Percentiles rank a stretch among this genome's conserved stretches.
Conservation (phyloP, 768 basidiomycete species). For the Chiua virens region DNA sequence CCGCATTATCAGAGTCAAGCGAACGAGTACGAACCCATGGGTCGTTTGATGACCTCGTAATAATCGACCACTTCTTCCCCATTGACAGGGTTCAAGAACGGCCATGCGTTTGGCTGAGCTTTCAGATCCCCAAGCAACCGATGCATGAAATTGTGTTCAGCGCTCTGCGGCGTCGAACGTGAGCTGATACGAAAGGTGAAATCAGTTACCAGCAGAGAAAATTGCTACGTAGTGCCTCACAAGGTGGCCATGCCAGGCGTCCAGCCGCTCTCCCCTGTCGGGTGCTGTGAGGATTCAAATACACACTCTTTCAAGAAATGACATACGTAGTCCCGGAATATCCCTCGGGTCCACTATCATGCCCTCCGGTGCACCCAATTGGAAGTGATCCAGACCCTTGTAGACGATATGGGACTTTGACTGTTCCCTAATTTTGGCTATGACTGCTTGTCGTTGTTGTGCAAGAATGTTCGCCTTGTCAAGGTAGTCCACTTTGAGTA, state of each 20-base stretch:
- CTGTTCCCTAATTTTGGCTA: conserved; percentile 83
- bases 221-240: conserved; percentile 41
- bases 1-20: neutral
- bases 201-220: conserved; percentile 1
- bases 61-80: conserved; percentile 83
- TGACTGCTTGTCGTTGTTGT: conserved; percentile 85
- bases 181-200: conserved; percentile 15
- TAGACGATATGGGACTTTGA: conserved; percentile 87
- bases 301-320: neutral
- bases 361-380: conserved; percentile 51
- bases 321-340: conserved; percentile 84
- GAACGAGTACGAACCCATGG: conserved; percentile 73
- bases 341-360: conserved; percentile 66
- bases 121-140: conserved; percentile 77
- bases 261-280: conserved; percentile 88
- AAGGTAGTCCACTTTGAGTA: conserved; percentile 90
- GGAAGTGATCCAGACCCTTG: conserved; percentile 75
- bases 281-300: conserved; percentile 7
- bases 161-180: conserved; percentile 48
- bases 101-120: conserved; percentile 80
- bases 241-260: conserved; percentile 74
- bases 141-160: conserved; percentile 69
- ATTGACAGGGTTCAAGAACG: conserved; percentile 83
- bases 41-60: conserved; percentile 81
- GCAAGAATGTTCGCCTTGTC: conserved; percentile 73